Conservation (phyloP, 371 early-diverging fungal genomes). For the Nematocida sp. region DNA sequence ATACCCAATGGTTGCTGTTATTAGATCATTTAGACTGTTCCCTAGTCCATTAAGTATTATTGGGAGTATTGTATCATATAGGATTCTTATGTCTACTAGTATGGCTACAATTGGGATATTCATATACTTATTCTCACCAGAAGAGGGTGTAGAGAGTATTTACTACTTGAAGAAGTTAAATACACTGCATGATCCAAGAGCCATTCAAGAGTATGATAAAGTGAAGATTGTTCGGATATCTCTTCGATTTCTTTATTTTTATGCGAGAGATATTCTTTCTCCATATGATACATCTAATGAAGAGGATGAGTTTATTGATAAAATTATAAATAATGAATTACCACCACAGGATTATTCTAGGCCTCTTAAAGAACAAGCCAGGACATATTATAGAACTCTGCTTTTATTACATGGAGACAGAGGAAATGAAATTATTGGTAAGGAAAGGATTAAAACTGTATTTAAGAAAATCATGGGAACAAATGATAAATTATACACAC, state of each 20-base stretch:
- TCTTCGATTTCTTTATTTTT: slow-evolving; percentile 31
- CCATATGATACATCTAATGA: neutral
- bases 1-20: slow-evolving; percentile 82
- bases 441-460: neutral
- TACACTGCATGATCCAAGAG: neutral
- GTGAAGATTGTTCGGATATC: slow-evolving; percentile 13
- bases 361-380: slow-evolving; percentile 7
- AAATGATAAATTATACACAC: neutral
- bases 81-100: neutral
- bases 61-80: too few species aligned
- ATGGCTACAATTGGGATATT: slow-evolving; percentile 35
- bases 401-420: slow-evolving; percentile 16
- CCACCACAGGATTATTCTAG: neutral
- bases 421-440: neutral
- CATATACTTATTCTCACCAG: slow-evolving; percentile 32
- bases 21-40: slow-evolving; percentile 90
- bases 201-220: slow-evolving; percentile 1
- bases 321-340: neutral
- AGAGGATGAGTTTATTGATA: neutral
- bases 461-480: neutral
- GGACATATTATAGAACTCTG: slow-evolving; percentile 7
- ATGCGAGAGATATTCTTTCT: neutral
- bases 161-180: slow-evolving; percentile 4
- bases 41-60: slow-evolving; percentile 70
- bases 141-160: slow-evolving; percentile 42